Evolutionary conservation across 257 asterid species (phyloP), one percentile per base, ranked within the genome.

Genomic region (Agastache rugosa): DNA sequence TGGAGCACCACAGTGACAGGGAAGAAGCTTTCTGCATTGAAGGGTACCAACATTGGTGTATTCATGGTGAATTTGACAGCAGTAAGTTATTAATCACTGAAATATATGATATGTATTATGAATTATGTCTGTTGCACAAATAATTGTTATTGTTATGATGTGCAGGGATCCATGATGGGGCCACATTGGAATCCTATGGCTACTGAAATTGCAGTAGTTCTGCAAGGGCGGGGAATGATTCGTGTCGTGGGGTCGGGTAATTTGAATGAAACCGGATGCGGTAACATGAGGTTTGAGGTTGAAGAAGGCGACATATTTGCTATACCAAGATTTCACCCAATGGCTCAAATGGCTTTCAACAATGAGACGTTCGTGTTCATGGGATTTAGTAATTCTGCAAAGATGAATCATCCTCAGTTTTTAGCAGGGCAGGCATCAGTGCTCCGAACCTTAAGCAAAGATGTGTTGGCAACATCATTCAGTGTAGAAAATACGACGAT

Each of bases 111-210:
- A 39, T 45, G 53, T 14, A 14, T 14, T 12, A 1, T 16, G 10
- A 48, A 8, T 25, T 58, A 11, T 58, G 20, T 25, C 2, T 58
- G 41, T 58, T 58, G 20, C 9, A 10, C 3, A 5, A 15, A 25
- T 58, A 25, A 58, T 58, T 14, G n/a, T 35, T 41, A 2, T 54
- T 4, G 42, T n/a, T 39, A 41, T 75, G 29, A 22, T 45, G 56
- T 63, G 67, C 63, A 92, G 93, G 98, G 97, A 58, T 88, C 97
- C 41, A 93, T 91, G 96, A 90, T 91, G 98, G 97, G 96, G 41
- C 98, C 98, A 1, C 98, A 90, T 11, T 93, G 97, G 98, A 91
- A 93, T 77, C 97, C 97, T 0, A 69, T n/a, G 72, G 97, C 97
- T 15, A 63, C 86, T 25, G 98, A 91, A 61, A 77, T 93, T 53